Conservation (phyloP, 169 alveolate species). For the Toxoplasma gondii region DNA sequence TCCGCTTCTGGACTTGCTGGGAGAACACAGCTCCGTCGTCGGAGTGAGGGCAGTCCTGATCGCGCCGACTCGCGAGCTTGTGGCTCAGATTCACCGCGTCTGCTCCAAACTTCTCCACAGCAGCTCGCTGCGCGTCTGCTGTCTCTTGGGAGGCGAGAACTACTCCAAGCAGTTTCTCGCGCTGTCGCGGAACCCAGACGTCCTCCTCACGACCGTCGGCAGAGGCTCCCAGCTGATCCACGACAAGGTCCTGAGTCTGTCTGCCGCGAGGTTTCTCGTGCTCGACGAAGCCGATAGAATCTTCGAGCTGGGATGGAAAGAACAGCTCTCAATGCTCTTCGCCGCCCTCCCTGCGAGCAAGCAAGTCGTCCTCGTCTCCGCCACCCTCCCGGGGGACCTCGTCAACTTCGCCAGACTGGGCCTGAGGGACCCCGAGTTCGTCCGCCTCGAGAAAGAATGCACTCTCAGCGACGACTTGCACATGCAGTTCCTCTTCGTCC, state of each 20-base stretch:
- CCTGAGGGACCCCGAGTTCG: constrained; percentile 87
- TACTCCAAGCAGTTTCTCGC: constrained; percentile 92
- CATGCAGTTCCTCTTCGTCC: constrained; percentile 76
- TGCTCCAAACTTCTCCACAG: constrained; percentile 70
- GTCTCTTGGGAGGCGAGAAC: constrained; percentile 93
- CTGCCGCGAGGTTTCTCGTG: constrained; percentile 85
- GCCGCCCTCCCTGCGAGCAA: constrained; percentile 82
- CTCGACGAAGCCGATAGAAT: constrained; percentile 95
- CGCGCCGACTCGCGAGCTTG: constrained; percentile 94
- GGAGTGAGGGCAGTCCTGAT: constrained; percentile 91
- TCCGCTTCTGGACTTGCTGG: constrained; percentile 78
- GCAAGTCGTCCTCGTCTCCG: constrained; percentile 90
- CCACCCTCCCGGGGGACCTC: constrained; percentile 91
- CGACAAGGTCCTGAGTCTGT: constrained; percentile 84
- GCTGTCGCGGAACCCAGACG: constrained; percentile 91
- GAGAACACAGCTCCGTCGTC: constrained; percentile 82
- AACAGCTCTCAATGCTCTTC: constrained; percentile 86
- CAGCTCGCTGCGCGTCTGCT: constrained; percentile 84
- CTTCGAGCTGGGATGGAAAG: constrained; percentile 93
- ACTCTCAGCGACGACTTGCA: constrained; percentile 80
- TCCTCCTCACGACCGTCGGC: constrained; percentile 73
- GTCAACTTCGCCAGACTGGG: constrained; percentile 89
- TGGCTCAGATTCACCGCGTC: constrained; percentile 81
- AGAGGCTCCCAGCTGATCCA: constrained; percentile 84
- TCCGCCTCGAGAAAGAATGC: constrained; percentile 89